A percentile compares a stretch with the other conserved stretches of the same genome.
Conservation (phyloP, 2,329 filamentous ascomycete species). For the Trichoderma sp. region DNA sequence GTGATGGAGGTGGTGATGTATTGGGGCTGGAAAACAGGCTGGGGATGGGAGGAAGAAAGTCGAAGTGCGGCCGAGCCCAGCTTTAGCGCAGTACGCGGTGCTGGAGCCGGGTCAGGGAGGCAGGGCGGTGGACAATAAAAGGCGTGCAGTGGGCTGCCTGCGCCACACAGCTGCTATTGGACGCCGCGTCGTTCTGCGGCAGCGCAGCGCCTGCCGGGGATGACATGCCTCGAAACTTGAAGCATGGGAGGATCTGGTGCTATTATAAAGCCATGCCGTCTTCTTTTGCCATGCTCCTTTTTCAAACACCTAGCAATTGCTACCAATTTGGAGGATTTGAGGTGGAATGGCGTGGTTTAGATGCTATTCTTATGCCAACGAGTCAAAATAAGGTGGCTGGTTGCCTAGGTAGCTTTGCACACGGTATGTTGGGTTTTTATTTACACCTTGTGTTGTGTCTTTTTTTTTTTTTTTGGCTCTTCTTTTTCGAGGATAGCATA, state of each 20-base stretch:
- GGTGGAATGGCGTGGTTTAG: neutral
- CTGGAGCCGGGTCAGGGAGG: conserved; percentile 1
- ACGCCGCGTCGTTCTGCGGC: conserved; percentile 4
- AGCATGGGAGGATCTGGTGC: neutral
- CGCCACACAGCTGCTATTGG: conserved; percentile 18
- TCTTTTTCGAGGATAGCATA: neutral
- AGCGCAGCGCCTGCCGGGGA: conserved; percentile 16
- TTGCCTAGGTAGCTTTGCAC: neutral
- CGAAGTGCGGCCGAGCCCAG: conserved; percentile 16
- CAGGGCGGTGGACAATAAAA: conserved; percentile 21
- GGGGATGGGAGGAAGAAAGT: conserved; percentile 26
- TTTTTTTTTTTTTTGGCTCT: neutral
- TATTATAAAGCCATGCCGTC: neutral
- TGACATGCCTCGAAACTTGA: conserved; percentile 15
- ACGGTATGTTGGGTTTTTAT: neutral
- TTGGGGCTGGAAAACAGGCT: conserved; percentile 23
- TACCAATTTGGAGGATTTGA: neutral
- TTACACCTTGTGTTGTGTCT: neutral
- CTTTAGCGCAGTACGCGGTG: conserved; percentile 13
- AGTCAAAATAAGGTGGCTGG: neutral
- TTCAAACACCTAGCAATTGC: neutral
- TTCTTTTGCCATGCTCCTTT: neutral
- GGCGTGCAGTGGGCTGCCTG: conserved; percentile 13
- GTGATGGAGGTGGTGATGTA: conserved; percentile 11
- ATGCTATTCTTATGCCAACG: too few relatives aligned